Percentiles rank a stretch among this genome's conserved stretches.
These are phyloP conservation scores for Bondarzewia mesenterica DNA, from an alignment of 1,284 basidiomycete genomes.

Conservation along the genomic window DNA sequence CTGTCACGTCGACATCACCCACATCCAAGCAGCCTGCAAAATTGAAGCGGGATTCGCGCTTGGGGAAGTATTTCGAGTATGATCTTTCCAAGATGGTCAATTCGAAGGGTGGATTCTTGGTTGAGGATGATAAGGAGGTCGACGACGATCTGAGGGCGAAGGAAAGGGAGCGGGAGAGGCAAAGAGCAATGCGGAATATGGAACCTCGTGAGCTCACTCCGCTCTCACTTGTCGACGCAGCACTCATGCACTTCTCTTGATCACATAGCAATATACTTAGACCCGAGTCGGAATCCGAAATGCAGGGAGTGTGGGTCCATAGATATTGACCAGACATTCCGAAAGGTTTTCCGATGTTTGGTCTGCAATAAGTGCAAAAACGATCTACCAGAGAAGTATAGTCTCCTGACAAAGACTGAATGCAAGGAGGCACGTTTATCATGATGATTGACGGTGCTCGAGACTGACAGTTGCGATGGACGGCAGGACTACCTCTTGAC, in stretches of 20 bases:
- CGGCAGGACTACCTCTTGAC: conserved; percentile 83
- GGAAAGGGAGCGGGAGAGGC: conserved; percentile 71
- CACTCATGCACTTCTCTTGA: background rate
- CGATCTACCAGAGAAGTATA: conserved; percentile 85
- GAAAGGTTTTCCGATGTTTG: conserved; percentile 73
- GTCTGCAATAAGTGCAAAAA: conserved; percentile 91
- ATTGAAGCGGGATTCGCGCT: conserved; percentile 59
- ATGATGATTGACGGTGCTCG: too few species aligned
- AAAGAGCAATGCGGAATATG: conserved; percentile 56
- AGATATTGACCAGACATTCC: conserved; percentile 78
- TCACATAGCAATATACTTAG: conserved; percentile 53
- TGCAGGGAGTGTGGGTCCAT: conserved; percentile 78
- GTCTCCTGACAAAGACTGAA: conserved; percentile 95
- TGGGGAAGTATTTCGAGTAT: conserved; percentile 91
- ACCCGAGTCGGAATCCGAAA: conserved; percentile 66
- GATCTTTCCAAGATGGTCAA: conserved; percentile 96
- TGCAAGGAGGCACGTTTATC: conserved; percentile 85
- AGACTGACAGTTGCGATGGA: background rate
- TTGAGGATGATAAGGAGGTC: conserved; percentile 75
- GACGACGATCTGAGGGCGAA: conserved; percentile 60
- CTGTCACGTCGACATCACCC: conserved; percentile 51
- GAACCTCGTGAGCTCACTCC: conserved; percentile 53
- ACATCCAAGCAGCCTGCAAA: conserved; percentile 41
- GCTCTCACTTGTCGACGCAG: background rate
- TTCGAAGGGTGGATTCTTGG: conserved; percentile 86